Evolutionary conservation across 2,329 filamentous ascomycete species (phyloP).

Genomic region (Cladosporium halotolerans): DNA sequence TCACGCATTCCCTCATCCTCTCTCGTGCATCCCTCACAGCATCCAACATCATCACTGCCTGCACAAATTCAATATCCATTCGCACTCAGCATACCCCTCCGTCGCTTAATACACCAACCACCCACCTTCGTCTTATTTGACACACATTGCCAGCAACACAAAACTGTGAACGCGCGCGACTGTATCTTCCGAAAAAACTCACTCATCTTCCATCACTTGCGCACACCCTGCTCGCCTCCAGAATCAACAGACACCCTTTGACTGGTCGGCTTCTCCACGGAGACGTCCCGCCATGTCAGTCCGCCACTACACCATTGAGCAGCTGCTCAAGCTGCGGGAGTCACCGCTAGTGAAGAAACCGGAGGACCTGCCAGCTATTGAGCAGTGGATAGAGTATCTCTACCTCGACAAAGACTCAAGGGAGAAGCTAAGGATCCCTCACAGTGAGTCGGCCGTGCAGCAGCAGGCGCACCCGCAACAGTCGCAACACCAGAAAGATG

Average conservation of each 20-base stretch:
- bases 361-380: conserved; percentile 68
- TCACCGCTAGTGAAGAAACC: conserved; percentile 83
- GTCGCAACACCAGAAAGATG: conserved; percentile 16
- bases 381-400: conserved; percentile 91
- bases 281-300: conserved; percentile 20
- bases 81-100: conserved; percentile 11
- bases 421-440: conserved; percentile 34
- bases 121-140: not conserved
- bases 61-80: conserved; percentile 11
- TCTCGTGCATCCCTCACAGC: not conserved
- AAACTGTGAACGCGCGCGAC: not conserved
- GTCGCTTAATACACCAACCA: conserved; percentile 4
- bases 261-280: not conserved
- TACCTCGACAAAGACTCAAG: conserved; percentile 30
- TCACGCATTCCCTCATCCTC: not conserved
- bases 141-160: not conserved
- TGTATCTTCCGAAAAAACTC: not conserved
- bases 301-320: conserved; percentile 66
- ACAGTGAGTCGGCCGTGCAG: conserved; percentile 26
- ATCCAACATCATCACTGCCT: conserved; percentile 8
- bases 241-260: not conserved
- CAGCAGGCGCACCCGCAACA: conserved; percentile 13
- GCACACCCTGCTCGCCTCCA: not conserved
- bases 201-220: not conserved
- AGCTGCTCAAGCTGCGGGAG: conserved; percentile 67